A percentile compares a stretch with the other conserved stretches of the same genome.
These are phyloP conservation scores for Aspergillus brunneoviolaceus DNA, from an alignment of 2,329 filamentous ascomycete species.

Conservation along the genomic window DNA sequence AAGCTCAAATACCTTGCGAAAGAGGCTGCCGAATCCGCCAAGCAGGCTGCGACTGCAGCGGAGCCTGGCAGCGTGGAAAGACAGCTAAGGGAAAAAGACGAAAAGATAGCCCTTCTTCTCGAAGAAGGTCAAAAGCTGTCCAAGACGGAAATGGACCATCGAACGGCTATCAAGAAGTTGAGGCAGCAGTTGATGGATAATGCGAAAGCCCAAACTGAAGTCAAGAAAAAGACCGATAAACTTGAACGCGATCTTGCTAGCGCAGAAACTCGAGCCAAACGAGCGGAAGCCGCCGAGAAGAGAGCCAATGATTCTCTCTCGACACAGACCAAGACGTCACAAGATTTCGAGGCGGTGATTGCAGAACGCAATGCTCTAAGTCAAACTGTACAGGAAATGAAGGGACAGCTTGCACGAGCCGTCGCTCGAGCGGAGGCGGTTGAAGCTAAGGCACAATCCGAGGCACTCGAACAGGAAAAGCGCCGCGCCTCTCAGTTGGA, in stretches of 20 bases:
- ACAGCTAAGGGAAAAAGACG: conserved; percentile 83
- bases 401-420: conserved; percentile 67
- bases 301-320: conserved; percentile 56
- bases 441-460: conserved; percentile 65
- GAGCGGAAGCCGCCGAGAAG: conserved; percentile 60
- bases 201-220: conserved; percentile 51
- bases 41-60: conserved; percentile 63
- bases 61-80: conserved; percentile 67
- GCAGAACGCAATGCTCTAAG: conserved; percentile 64
- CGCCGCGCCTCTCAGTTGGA: conserved; percentile 55
- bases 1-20: conserved; percentile 87
- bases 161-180: conserved; percentile 79
- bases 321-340: conserved; percentile 51
- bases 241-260: conserved; percentile 56
- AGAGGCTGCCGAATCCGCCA: conserved; percentile 74
- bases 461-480: conserved; percentile 67
- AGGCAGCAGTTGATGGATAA: conserved; percentile 53
- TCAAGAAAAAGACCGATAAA: conserved; percentile 57
- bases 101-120: conserved; percentile 84
- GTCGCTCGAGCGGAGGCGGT: conserved; percentile 65
- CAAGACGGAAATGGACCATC: conserved; percentile 79
- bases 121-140: conserved; percentile 89
- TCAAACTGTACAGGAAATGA: conserved; percentile 66
- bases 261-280: conserved; percentile 57
- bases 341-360: conserved; percentile 61